Conservation (phyloP, 1,284 basidiomycete species). For the Fomitopsis pinicola region DNA sequence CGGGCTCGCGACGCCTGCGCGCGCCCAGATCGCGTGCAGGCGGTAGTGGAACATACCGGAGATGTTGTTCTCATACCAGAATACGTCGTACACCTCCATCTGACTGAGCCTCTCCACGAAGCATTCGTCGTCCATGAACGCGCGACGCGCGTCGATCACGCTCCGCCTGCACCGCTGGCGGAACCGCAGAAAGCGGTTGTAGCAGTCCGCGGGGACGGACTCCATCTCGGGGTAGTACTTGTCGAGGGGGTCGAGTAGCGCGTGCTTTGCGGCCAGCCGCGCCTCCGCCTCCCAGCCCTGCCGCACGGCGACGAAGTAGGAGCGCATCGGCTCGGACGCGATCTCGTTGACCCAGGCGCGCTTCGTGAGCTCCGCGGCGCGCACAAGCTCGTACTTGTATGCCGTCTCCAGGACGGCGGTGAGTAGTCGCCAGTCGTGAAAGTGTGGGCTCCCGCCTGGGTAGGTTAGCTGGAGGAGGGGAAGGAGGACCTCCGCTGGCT, state of each 20-base stretch:
- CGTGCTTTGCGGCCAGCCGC: neutral
- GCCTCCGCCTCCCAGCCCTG: slow-evolving; percentile 16
- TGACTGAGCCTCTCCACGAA: neutral
- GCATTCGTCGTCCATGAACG: neutral
- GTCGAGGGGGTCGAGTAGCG: neutral
- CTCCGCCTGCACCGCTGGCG: neutral
- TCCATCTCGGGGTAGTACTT: slow-evolving; percentile 13
- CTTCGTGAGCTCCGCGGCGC: slow-evolving; percentile 8
- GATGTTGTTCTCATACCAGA: neutral
- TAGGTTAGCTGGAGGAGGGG: slow-evolving; percentile 3
- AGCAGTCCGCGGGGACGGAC: slow-evolving; percentile 6
- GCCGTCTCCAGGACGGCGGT: slow-evolving; percentile 10
- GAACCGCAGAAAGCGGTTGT: slow-evolving; percentile 9
- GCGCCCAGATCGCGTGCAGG: neutral
- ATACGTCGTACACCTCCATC: neutral
- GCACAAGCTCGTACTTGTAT: slow-evolving; percentile 17
- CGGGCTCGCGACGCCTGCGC: neutral
- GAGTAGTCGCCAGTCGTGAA: neutral
- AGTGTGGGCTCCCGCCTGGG: neutral
- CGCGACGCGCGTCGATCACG: neutral
- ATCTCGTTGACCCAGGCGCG: slow-evolving; percentile 5
- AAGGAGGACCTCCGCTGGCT: neutral
- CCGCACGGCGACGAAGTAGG: slow-evolving; percentile 30
- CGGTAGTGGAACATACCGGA: neutral
- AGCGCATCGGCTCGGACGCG: slow-evolving; percentile 21